phyloP scores from a whole-genome alignment of 2,329 filamentous ascomycete genomes.

The Alternaria ventricosa region DNA sequence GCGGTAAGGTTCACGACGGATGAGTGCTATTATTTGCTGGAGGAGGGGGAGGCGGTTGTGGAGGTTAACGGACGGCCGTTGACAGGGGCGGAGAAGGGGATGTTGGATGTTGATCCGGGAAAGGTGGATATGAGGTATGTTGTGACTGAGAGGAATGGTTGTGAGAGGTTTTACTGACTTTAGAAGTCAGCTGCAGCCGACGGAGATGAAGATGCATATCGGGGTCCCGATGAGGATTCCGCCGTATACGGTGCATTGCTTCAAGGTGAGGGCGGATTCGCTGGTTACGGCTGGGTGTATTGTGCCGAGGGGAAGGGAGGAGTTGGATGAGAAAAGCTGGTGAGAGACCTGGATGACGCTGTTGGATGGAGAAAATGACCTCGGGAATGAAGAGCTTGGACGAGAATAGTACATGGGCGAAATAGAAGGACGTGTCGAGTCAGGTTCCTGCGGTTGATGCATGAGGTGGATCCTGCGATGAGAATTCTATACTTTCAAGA shows the following conservation, averaged over 20 bases:
- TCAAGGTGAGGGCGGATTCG: neutral
- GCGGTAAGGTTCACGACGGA: neutral
- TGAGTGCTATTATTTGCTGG: neutral
- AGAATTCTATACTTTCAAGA: neutral
- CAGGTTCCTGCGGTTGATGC: neutral
- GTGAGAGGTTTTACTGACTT: neutral
- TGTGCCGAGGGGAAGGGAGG: neutral
- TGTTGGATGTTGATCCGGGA: neutral
- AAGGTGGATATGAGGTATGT: neutral
- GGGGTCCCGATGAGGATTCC: neutral
- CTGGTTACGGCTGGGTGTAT: neutral
- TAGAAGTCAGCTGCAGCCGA: neutral
- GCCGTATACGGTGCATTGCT: neutral
- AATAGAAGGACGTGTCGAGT: too few species aligned
- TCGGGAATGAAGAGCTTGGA: too few species aligned
- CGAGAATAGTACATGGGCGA: too few species aligned
- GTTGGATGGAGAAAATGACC: too few species aligned
- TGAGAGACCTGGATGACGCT: too few species aligned
- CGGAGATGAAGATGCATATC: neutral
- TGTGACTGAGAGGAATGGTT: neutral
- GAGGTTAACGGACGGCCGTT: constrained; percentile 2
- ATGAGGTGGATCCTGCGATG: neutral
- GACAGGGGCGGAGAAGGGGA: neutral
- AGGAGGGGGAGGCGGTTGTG: neutral
- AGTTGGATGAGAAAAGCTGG: neutral